Percentiles rank a stretch among this genome's conserved stretches.
Conservation (phyloP, 2,329 filamentous ascomycete species). For the Fusarium tanahbumbuense region DNA sequence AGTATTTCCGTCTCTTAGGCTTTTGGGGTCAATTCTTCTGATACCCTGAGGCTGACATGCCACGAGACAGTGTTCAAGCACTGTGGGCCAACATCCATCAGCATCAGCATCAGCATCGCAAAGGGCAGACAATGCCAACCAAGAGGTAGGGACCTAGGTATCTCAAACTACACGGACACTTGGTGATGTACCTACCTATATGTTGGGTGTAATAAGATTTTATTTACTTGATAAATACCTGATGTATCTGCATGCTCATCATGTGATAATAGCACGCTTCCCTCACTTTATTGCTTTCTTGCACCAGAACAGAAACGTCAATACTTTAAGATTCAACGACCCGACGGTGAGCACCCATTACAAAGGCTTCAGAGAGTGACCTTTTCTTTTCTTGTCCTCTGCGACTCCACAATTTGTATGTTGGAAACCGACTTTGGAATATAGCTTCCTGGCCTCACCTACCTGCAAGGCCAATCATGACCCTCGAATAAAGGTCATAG, state of each 20-base stretch:
- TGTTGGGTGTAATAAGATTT: background rate
- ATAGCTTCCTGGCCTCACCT: background rate
- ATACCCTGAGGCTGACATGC: too few species aligned
- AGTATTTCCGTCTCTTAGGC: too few species aligned
- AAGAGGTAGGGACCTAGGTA: background rate
- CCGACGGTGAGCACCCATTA: too few species aligned
- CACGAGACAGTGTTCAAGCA: too few species aligned
- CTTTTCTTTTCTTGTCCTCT: too few species aligned
- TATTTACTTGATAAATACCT: background rate
- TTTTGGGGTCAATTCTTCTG: too few species aligned
- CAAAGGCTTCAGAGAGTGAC: too few species aligned
- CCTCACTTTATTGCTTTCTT: background rate
- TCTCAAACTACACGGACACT: background rate
- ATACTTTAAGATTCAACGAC: too few species aligned
- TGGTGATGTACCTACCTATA: background rate
- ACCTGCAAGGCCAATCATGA: background rate
- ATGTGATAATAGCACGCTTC: background rate
- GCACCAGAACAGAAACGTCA: too few species aligned
- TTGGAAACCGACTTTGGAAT: background rate
- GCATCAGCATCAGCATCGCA: too few species aligned
- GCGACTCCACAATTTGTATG: background rate
- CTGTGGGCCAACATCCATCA: too few species aligned
- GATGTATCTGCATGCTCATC: background rate
- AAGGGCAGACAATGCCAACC: too few species aligned
- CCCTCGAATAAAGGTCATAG: background rate